Evolutionary conservation across 176 grass and related monocot species (phyloP), one percentile per base, ranked within the genome.

Genomic region (Saccharum spontaneum): DNA sequence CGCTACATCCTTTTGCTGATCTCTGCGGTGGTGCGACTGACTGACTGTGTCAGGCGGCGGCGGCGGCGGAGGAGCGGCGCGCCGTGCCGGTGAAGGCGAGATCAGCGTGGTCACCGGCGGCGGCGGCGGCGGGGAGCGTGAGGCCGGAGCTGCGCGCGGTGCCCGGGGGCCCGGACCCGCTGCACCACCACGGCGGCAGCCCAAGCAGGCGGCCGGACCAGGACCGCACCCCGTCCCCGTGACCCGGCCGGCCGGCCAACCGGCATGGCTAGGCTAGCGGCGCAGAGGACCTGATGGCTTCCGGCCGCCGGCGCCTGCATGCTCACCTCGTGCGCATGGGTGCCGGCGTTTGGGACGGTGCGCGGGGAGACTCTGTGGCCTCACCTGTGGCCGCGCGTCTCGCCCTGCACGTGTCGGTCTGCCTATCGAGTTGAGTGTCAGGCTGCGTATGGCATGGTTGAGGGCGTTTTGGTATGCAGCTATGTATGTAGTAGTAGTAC

Each of bases 141-240:
- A 38, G 31, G 46, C 11, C 67, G 54, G 86, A 83, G 66, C 73
- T 88, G 22, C 52, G 86, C 31, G 70, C 80, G 3, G 86, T 88
- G 52, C 80, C 80, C 11, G 80, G 66, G 1, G 86, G 86, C 4
- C 86, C 80, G n/a, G 80, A 88, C 73, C 86, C 86, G n/a, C n/a
- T 88, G 80, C 86, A 88, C 41, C 86, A 88, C 86, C 86, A 88
- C 20, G 55, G 55, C 80, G 41, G 54, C 52, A 78, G 73, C 80
- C 86, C 86, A 20, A 59, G 55, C 10, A 31, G 54, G 67, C 66
- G 80, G 31, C 80, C 86, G 73, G 79, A 87, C 63, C 79, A 28
- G 22, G 82, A 12, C 10, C 30, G 11, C 5, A 17, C 20, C 28
- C 2, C 57, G 57, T 61, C 30, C 1, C 84, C 76, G 16, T 80